Conservation (phyloP, 306 rosid genomes). For the Rosa multiflora region DNA sequence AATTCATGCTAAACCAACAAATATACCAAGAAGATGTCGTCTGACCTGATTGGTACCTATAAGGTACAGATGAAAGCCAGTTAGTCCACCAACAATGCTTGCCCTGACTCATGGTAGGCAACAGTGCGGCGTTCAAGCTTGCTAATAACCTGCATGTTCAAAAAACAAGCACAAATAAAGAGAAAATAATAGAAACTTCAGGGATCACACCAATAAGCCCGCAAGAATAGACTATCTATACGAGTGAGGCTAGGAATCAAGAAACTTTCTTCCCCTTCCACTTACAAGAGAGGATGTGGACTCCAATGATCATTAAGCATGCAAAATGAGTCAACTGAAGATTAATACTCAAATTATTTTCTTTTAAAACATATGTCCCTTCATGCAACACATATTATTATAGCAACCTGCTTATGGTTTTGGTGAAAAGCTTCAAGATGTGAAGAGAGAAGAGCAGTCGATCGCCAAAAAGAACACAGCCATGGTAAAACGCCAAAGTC, state of each 20-base stretch:
- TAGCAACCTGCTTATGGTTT: neutral
- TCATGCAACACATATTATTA: neutral
- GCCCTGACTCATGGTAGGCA: constrained; percentile 97
- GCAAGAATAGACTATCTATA: neutral
- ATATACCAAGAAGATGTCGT: constrained; percentile 28
- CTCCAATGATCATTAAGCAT: constrained; percentile 11
- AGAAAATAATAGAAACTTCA: neutral
- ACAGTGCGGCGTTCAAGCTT: constrained; percentile 90
- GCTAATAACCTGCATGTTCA: constrained; percentile 71
- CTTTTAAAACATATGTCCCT: neutral
- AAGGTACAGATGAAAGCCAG: constrained; percentile 89
- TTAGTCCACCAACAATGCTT: constrained; percentile 96
- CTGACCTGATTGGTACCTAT: constrained; percentile 86
- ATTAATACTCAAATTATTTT: neutral
- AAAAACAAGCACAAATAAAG: neutral
- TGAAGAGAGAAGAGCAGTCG: too few relatives aligned
- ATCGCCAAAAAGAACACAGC: too few relatives aligned
- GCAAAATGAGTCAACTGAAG: neutral
- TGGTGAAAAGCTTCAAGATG: too few relatives aligned
- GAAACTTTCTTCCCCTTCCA: neutral
- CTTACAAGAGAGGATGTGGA: neutral
- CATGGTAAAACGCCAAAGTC: too few relatives aligned
- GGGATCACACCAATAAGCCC: neutral
- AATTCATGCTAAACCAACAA: constrained; percentile 27
- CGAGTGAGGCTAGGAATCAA: neutral